Conservation (phyloP, 1,139 yeast species). For the Entelexis paramagnoliae region DNA sequence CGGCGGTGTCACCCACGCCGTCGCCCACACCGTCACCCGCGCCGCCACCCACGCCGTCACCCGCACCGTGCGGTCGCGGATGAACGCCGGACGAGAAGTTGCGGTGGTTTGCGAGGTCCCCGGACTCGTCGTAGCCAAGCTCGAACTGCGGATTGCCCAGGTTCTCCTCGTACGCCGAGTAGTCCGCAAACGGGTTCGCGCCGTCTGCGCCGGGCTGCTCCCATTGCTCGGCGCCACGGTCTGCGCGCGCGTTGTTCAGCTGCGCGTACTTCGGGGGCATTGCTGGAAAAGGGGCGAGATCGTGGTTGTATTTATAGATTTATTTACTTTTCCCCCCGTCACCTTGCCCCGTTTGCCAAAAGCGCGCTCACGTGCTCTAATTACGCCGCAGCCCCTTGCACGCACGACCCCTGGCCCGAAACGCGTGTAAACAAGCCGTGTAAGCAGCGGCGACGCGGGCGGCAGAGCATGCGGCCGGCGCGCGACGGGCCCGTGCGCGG, state of each 20-base stretch:
- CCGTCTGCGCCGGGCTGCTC: neutral
- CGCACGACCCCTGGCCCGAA: neutral
- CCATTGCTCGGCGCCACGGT: constrained; percentile 2
- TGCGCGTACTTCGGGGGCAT: constrained; percentile 15
- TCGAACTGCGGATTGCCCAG: neutral
- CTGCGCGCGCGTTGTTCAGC: constrained; percentile 8
- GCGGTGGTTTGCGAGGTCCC: constrained; percentile 18
- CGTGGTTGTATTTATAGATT: neutral
- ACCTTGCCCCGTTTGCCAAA: neutral
- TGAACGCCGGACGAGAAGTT: constrained; percentile 7
- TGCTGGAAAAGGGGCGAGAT: neutral
- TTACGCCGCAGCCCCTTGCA: neutral
- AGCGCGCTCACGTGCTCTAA: neutral
- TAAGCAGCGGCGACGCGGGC: neutral
- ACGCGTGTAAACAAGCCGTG: neutral
- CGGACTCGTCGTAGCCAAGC: constrained; percentile 16
- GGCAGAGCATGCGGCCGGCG: neutral
- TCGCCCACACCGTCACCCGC: neutral
- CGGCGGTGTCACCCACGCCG: neutral
- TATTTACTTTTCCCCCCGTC: neutral
- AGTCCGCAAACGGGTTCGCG: constrained; percentile 19
- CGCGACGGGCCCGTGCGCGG: no score
- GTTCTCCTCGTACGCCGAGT: constrained; percentile 10
- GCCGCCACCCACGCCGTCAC: neutral
- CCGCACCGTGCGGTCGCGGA: neutral